Base-by-base conservation (phyloP, 2,329 filamentous ascomycete genomes). In the Lachnellula cervina region DNA sequence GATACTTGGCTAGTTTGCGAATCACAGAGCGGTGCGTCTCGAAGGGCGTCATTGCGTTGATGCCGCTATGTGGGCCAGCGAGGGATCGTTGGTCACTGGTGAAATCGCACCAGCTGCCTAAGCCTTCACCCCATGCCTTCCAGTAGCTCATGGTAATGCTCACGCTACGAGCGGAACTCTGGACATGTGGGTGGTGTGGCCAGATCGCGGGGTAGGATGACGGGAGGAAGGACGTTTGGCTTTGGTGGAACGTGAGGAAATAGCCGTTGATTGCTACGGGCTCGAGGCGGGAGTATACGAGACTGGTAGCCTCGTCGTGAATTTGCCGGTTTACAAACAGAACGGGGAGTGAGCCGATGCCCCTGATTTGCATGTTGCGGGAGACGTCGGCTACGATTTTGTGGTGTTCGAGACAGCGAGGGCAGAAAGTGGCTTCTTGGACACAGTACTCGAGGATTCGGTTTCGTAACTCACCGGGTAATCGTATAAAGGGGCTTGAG, bases 241-340 rank as follows among this genome's bases (percentile, higher is more conserved):
- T 34, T 48, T 17, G 13, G 21, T 51, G 49, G 37, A 28, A 51
- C 2, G 43, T 43, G 14, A 21, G 37, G 42, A 37, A 25, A 21
- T 42, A 42, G 38, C 49, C 49, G 21, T 11, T 38, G 21, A 28
- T 42, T 43, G 37, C 14, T 13, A 28, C 21, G 35, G 19, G 19
- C 5, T 44, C n/a, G 13, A 44, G n/a, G 5, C 19, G 25, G 7
- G 49, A 51, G 32, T 42, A 25, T 16, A 43, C 40, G 49, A 51
- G 49, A 25, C 37, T 42, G 21, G 32, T n/a, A 13, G 19, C n/a
- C 28, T 51, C 49, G 21, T 11, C 13, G 21, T 51, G 23, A 23
- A 42, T 42, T 51, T 51, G 49, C 38, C 32, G 43, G 37, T 43
- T 51, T 3, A n/a, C 37, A n/a, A 51, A 42, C 19, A 51, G 38